Evolutionary conservation across 2,329 filamentous ascomycete species (phyloP).

Genomic region (Verticillium isaacii): DNA sequence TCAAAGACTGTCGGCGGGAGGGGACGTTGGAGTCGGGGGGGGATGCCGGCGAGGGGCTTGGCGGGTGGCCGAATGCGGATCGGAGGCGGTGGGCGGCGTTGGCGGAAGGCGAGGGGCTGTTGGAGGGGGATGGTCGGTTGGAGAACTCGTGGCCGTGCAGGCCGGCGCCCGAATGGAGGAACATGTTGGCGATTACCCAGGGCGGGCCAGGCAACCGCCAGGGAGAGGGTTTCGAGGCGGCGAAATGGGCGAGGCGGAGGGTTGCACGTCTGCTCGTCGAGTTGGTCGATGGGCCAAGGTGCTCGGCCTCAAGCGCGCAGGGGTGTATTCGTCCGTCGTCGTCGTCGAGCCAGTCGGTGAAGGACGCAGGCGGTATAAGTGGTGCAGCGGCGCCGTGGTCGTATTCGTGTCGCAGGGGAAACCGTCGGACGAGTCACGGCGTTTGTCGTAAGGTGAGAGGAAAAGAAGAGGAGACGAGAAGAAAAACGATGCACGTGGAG

Average conservation of each 20-base stretch:
- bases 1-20: constrained; percentile 19
- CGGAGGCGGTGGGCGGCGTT: constrained; percentile 38
- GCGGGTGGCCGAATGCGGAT: constrained; percentile 29
- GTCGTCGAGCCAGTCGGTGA: background rate
- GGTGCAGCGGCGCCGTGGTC: background rate
- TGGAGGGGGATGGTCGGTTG: constrained; percentile 25
- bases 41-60: constrained; percentile 4
- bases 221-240: background rate
- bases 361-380: background rate
- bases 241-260: background rate
- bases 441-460: background rate
- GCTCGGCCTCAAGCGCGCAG: background rate
- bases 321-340: background rate
- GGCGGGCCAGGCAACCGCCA: background rate
- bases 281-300: background rate
- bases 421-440: background rate
- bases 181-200: constrained; percentile 36
- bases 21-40: constrained; percentile 28
- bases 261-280: background rate
- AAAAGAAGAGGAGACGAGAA: constrained; percentile 2
- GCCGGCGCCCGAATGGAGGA: constrained; percentile 54
- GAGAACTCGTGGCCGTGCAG: constrained; percentile 58
- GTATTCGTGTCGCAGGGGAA: background rate
- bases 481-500: background rate
- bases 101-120: constrained; percentile 30